Percentiles rank a stretch among this genome's conserved stretches.
phyloP scores from a whole-genome alignment of 805 yeast species.

The Scheffersomyces stipitis region DNA sequence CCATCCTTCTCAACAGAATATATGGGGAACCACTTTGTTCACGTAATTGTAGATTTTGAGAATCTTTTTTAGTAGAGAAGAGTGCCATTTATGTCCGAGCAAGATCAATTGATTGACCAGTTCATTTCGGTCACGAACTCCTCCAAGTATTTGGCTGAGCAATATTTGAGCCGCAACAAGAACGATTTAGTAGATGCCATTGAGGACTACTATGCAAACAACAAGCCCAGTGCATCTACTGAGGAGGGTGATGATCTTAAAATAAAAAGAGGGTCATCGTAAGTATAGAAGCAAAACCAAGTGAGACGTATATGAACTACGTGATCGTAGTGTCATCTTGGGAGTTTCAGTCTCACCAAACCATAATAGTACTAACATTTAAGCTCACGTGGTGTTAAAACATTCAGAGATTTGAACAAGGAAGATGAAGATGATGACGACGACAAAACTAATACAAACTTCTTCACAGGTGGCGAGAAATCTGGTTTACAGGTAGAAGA shows the following conservation, averaged over 20 bases:
- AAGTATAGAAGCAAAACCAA: too few species aligned
- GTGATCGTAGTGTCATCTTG: too few species aligned
- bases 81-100: conserved; percentile 15
- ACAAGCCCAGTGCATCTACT: conserved; percentile 10
- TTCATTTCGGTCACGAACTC: conserved; percentile 38
- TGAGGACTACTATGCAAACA: conserved; percentile 39
- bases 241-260: too few species aligned
- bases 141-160: conserved; percentile 36
- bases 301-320: too few species aligned
- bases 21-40: too few species aligned
- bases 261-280: too few species aligned
- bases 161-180: conserved; percentile 36
- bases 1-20: too few species aligned
- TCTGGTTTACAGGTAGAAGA: conserved; percentile 80
- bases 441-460: conserved; percentile 52
- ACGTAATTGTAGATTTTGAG: too few species aligned
- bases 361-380: background rate
- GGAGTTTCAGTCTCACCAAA: too few species aligned
- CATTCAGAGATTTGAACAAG: conserved; percentile 39
- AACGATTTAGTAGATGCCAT: conserved; percentile 39
- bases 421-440: conserved; percentile 50
- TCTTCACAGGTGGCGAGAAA: conserved; percentile 71
- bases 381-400: conserved; percentile 27
- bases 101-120: conserved; percentile 24
- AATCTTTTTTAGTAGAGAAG: too few species aligned